Base-by-base conservation (phyloP, 495 filamentous ascomycete genomes). In the Penicillium goetzii region DNA sequence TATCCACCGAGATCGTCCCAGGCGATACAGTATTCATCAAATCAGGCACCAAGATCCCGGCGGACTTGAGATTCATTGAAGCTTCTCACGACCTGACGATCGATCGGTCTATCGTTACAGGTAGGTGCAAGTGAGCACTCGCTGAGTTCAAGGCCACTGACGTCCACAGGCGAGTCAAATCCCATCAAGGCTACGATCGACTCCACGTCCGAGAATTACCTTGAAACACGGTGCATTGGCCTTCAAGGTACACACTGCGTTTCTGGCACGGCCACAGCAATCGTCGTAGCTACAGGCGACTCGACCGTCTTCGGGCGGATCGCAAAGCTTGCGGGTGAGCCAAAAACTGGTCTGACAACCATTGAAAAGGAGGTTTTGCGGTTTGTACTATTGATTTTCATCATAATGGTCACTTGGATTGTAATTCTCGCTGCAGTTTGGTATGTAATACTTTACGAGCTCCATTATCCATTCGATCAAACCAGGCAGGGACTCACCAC, bases 161-260 rank as follows among this genome's bases (percentile, higher is more conserved):
- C 50, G 32, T 19, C 3, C 9, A 17, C 50, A 81, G 85, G 85
- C 43, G 87, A 90, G 72, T 85, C 87, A 14, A 72, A 82, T 15
- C 85, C 86, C 17, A 71, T 90, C 10, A 72, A 75, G 10, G 88
- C 82, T 8, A 78, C 79, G 1, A 78, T 86, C 0, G 80, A 88
- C 11, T 81, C 76, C 2, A 88, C 85, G 0, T 85, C 90, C 51
- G 76, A 82, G 28, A 91, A 91, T 67, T 91, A 88, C 64, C 85
- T 92, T 32, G 89, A 91, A 66, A 90, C 88, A n/a, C 80, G 80
- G 34, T 87, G 84, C 67, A 88, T 91, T 53, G 89, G 85, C 19
- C 74, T 92, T 19, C 84, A 87, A 69, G 87, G 89, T 12, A 90
- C 86, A 2, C 84, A 89, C 66, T 89, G 86, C 62, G 80, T 86